Evolutionary conservation across 345 rosid genomes (phyloP).

Genomic region (Brassica carinata): DNA sequence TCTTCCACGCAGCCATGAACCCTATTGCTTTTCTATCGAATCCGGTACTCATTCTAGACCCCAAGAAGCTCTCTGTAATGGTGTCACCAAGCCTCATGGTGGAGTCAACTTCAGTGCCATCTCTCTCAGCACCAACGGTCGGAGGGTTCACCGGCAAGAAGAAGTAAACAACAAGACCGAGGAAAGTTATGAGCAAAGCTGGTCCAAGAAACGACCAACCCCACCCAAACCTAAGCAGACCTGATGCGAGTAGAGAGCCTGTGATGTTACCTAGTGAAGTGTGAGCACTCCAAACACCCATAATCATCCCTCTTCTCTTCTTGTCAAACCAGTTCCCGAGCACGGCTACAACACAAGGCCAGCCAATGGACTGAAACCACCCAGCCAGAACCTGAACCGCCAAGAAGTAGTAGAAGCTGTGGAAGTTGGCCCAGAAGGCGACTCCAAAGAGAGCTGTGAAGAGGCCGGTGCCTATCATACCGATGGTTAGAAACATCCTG

Average conservation of each 20-base stretch:
- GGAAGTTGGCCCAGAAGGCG: conserved; percentile 79
- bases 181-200: conserved; percentile 60
- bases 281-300: conserved; percentile 99
- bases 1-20: conserved; percentile 91
- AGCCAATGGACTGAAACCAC: conserved; percentile 90
- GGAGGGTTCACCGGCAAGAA: conserved; percentile 78
- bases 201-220: conserved; percentile 96
- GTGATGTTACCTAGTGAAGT: conserved; percentile 88
- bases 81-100: conserved; percentile 58
- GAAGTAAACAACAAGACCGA: conserved; percentile 67
- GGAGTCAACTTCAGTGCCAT: conserved; percentile 62
- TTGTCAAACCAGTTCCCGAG: conserved; percentile 95
- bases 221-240: conserved; percentile 83
- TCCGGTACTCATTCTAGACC: conserved; percentile 45
- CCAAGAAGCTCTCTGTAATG: conserved; percentile 61
- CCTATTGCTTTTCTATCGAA: conserved; percentile 59
- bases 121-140: conserved; percentile 62
- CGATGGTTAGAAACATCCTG: conserved; percentile 73
- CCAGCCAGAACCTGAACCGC: conserved; percentile 76
- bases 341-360: conserved; percentile 99
- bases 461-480: conserved; percentile 90
- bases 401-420: conserved; percentile 70
- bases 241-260: conserved; percentile 81
- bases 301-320: conserved; percentile 86
- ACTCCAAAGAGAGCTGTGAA: conserved; percentile 80